These are phyloP conservation scores for Coemansia sp. DNA, from an alignment of 192 early-diverging fungal species.

Conservation along the genomic window DNA sequence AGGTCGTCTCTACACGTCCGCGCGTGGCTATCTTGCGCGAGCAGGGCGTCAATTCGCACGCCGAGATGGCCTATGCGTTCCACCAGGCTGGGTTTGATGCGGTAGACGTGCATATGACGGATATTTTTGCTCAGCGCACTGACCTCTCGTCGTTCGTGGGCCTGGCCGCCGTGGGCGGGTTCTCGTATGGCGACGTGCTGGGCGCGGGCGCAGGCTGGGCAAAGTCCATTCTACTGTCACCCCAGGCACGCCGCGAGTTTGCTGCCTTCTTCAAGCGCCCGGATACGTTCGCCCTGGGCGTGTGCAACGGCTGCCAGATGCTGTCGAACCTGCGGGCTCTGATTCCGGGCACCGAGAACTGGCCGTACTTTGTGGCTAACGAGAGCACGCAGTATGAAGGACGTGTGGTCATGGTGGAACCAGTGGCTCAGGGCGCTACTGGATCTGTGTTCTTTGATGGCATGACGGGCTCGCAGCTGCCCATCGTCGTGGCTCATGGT, in stretches of 20 bases:
- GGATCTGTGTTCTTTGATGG: conserved; percentile 74
- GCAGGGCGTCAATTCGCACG: conserved; percentile 94
- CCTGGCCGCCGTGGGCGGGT: conserved; percentile 93
- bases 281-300: conserved; percentile 93
- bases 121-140: conserved; percentile 65
- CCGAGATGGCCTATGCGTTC: conserved; percentile 95
- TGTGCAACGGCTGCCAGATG: conserved; percentile 99
- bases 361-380: conserved; percentile 93
- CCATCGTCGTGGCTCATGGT: conserved; percentile 95
- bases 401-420: conserved; percentile 68
- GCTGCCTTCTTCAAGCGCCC: conserved; percentile 70
- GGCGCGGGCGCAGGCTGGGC: conserved; percentile 99
- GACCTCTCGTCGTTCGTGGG: conserved; percentile 72
- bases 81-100: conserved; percentile 87
- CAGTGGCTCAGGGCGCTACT: conserved; percentile 9
- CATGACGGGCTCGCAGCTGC: conserved; percentile 87
- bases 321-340: conserved; percentile 75
- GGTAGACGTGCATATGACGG: conserved; percentile 99
- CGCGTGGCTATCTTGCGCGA: conserved; percentile 93
- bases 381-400: conserved; percentile 94
- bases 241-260: conserved; percentile 66
- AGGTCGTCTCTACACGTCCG: conserved; percentile 45
- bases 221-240: conserved; percentile 76
- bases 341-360: conserved; percentile 75
- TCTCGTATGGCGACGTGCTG: conserved; percentile 97